Base-by-base conservation (phyloP, 208 protist species). In the Strigomonas culicis region DNA sequence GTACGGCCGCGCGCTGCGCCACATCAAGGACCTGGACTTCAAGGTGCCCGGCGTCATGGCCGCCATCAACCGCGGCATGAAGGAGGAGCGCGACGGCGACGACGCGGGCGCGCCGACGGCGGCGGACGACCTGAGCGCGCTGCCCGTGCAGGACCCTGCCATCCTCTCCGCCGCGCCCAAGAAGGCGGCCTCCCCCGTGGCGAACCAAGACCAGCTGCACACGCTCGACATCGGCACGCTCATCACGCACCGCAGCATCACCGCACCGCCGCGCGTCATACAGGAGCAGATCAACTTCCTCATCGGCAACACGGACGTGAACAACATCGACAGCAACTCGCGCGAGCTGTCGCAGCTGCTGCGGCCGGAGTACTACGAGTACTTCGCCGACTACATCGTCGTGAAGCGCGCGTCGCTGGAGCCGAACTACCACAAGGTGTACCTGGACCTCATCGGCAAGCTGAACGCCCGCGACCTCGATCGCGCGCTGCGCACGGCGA, bases 341-440 rank as follows among this genome's bases (percentile, higher is more conserved):
- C 56, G 63, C 61, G 92, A 96, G 65, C 76, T 97, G 24, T 71
- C 79, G 51, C 76, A 84, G 66, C 78, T 92, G 55, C 66, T 97
- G 51, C 80, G 82, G 30, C 84, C 88, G 2, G 87, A 94, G 77
- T 93, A 90, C 66, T 88, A 93, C 71, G 84, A 93, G 65, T 96
- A 93, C 82, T 95, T 97, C 70, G 87, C 97, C 6, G 88, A 99
- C 63, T 99, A 99, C 73, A 72, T 99, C 3, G 98, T 99, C 17
- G 87, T 98, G 19, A 99, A 99, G 75, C 96, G 99, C 32, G 98
- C 96, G 1, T 85, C 92, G n/a, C 84, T 98, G 15, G 98, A 99
- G 82, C 93, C 96, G 7, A 99, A 99, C 84, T 99, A 98, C 82
- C 97, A 99, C 71, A 56, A 32, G 39, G 81, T 98, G 44, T 99